These are phyloP conservation scores for Cryoendolithus antarcticus DNA, from an alignment of 2,329 filamentous ascomycete species.

Conservation along the genomic window DNA sequence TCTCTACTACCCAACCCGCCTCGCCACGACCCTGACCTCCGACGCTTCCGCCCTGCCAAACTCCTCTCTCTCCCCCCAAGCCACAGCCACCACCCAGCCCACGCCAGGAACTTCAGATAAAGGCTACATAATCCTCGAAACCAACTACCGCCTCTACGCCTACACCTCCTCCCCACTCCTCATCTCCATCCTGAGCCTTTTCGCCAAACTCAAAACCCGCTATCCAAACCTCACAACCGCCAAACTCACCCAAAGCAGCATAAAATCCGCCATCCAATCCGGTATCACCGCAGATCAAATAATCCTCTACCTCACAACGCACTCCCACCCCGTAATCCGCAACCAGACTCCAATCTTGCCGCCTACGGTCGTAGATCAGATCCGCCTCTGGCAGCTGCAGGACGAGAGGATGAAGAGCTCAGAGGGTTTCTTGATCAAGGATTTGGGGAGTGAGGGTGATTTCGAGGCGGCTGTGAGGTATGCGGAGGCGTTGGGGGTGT, in stretches of 20 bases:
- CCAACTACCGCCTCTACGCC: conserved; percentile 93
- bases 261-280: conserved; percentile 72
- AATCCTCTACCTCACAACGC: conserved; percentile 78
- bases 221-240: conserved; percentile 92
- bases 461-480: conserved; percentile 60
- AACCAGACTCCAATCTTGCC: conserved; percentile 68
- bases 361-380: conserved; percentile 94
- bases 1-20: conserved; percentile 75
- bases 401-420: conserved; percentile 85
- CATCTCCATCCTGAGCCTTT: conserved; percentile 85
- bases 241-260: conserved; percentile 76
- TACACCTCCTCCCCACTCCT: conserved; percentile 91
- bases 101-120: conserved; percentile 35
- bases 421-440: conserved; percentile 75
- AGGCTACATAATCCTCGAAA: conserved; percentile 91
- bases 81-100: conserved; percentile 30
- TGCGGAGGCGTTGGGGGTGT: conserved; percentile 79
- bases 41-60: conserved; percentile 61
- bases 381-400: conserved; percentile 93
- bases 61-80: conserved; percentile 53
- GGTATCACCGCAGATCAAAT: conserved; percentile 95
- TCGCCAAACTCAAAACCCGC: conserved; percentile 74
- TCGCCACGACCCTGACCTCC: conserved; percentile 83
- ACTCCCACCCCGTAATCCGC: conserved; percentile 90
- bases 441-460: conserved; percentile 55